Evolutionary conservation across 768 basidiomycete species (phyloP).

Genomic region (Podaxis sp.): DNA sequence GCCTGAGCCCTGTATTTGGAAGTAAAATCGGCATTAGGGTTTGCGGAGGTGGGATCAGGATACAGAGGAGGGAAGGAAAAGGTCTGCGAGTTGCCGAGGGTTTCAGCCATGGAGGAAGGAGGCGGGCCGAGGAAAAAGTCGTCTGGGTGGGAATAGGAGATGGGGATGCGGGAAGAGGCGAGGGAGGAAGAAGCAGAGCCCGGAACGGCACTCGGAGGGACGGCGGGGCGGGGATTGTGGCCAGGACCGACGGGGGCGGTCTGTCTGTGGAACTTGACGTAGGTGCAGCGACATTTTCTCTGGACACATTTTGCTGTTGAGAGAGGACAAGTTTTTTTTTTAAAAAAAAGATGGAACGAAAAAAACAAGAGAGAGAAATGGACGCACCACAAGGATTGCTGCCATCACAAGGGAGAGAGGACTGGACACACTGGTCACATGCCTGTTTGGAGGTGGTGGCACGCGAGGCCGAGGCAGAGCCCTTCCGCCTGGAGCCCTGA

Average conservation of each 20-base stretch:
- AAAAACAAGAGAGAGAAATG: not conserved
- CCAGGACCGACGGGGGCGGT: conserved; percentile 77
- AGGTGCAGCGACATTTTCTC: conserved; percentile 71
- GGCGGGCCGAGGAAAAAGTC: conserved; percentile 39
- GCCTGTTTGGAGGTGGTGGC: conserved; percentile 80
- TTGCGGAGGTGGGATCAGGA: conserved; percentile 5
- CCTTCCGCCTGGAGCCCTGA: conserved; percentile 54
- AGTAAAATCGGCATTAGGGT: conserved; percentile 31
- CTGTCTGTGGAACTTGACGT: conserved; percentile 78
- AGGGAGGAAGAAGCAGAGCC: conserved; percentile 13
- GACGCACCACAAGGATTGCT: conserved; percentile 72
- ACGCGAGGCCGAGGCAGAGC: conserved; percentile 59
- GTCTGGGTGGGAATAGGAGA: conserved; percentile 26
- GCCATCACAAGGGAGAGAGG: conserved; percentile 73
- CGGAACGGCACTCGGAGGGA: conserved; percentile 11
- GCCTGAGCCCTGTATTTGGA: conserved; percentile 40
- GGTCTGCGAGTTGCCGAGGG: conserved; percentile 9
- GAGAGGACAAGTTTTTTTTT: not conserved
- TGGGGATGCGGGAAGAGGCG: conserved; percentile 10
- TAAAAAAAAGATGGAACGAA: not conserved
- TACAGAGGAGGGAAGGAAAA: conserved; percentile 22
- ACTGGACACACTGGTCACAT: conserved; percentile 81
- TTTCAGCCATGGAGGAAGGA: conserved; percentile 24
- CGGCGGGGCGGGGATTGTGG: conserved; percentile 40
- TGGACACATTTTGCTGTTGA: conserved; percentile 65